Evolutionary conservation across 2,329 filamentous ascomycete genomes (phyloP).

Genomic region (Pseudomassariella vexata): DNA sequence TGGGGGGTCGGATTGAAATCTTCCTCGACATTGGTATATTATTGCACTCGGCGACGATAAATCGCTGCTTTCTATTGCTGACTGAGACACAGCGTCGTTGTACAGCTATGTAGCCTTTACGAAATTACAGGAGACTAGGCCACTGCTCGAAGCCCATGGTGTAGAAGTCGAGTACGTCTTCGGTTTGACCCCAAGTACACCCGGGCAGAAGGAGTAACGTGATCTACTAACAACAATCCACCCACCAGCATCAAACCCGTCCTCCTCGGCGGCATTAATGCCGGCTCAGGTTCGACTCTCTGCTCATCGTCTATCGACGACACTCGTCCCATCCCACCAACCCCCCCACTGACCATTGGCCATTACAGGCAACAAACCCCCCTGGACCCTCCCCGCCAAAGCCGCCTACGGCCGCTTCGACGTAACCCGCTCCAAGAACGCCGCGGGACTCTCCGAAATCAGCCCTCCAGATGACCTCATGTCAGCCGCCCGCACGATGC

Average conservation of each 20-base stretch:
- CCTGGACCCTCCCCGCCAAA: constrained; percentile 67
- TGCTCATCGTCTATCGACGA: no score
- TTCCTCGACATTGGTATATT: constrained; percentile 63
- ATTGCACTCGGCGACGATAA: constrained; percentile 1
- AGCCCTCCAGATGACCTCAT: constrained; percentile 38
- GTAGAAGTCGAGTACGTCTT: constrained; percentile 59
- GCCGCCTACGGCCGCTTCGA: constrained; percentile 47
- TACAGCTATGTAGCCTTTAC: constrained; percentile 53
- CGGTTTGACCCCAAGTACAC: neutral
- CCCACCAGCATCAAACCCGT: constrained; percentile 59
- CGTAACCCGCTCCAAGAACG: constrained; percentile 29
- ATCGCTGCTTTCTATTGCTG: no score
- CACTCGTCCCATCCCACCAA: constrained; percentile 1
- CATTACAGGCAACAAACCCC: constrained; percentile 62
- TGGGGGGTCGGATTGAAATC: constrained; percentile 58
- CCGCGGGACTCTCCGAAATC: constrained; percentile 30
- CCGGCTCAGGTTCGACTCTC: constrained; percentile 41
- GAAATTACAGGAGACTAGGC: constrained; percentile 51
- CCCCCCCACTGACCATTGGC: constrained; percentile 1
- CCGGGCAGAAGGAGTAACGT: no score
- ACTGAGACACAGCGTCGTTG: constrained; percentile 60
- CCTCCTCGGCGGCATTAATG: constrained; percentile 64
- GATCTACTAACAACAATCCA: neutral
- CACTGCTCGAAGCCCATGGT: constrained; percentile 48
- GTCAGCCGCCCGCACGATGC: constrained; percentile 33